Conservation (phyloP, 208 protist genomes). For the Spironucleus salmonicida region DNA sequence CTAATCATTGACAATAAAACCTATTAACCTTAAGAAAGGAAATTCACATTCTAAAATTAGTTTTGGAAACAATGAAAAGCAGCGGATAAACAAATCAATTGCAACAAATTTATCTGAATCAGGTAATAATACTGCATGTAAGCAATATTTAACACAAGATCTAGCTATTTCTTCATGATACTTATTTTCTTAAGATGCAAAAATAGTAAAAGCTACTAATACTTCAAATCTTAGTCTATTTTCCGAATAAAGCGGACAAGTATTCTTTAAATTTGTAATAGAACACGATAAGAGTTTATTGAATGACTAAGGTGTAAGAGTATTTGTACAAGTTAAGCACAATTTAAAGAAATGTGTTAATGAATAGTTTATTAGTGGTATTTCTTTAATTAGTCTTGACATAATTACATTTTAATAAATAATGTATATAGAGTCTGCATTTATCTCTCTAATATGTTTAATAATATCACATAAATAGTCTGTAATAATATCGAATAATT, state of each 20-base stretch:
- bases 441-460: not conserved
- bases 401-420: not conserved
- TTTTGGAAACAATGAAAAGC: not conserved
- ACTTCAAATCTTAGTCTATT: not conserved
- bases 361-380: not conserved
- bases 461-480: not conserved
- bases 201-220: not conserved
- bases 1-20: not conserved
- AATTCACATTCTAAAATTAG: not conserved
- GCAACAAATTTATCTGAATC: not conserved
- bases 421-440: not conserved
- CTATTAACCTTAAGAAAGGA: not conserved
- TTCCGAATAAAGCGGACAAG: not conserved
- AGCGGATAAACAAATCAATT: not conserved
- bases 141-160: not conserved
- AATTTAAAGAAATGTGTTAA: not conserved
- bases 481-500: not conserved
- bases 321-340: not conserved
- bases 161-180: not conserved
- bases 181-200: not conserved
- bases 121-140: not conserved
- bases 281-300: not conserved
- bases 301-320: not conserved
- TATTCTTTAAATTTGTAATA: not conserved
- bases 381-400: not conserved